Base-by-base conservation (phyloP, 2,329 filamentous ascomycete species). In the Cladosporium sp. region DNA sequence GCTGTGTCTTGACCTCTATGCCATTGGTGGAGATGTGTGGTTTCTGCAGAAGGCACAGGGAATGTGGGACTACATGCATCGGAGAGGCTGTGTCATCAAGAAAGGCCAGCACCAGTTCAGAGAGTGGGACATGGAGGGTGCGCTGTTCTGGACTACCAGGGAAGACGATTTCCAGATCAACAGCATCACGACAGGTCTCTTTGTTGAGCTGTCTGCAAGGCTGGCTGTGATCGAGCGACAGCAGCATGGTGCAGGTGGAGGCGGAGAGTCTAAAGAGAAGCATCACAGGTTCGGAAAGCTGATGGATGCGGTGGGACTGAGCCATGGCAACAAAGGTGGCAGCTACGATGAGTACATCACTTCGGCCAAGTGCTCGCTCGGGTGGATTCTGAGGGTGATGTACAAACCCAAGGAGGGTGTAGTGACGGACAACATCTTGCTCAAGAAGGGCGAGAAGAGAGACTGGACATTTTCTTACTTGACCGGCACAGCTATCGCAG, bases 391-490 rank as follows among this genome's bases (percentile, higher is more conserved):
- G 25, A 59, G 66, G 20, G 67, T 66, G 45, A 58, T 66, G 34
- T 69, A 69, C 59, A 63, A 62, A 12, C 51, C 59, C 9, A 49
- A 63, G 5, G 66, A 69, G 14, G 65, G 54, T 17, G 51, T 70
- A 5, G 66, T 70, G 5, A 62, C 66, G 9, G 68, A 70, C 51
- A 65, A 64, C 37, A 63, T 70, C 49, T 43, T 60, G 36, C 61
- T 66, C 17, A 63, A 64, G 47, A 61, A 62, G n/a, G 51, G 62
- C 28, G 60, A 66, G 39, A 59, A 61, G 15, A 59, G 62, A 19
- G 63, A 68, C 38, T 68, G 66, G 68, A 66, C 65, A 2, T 70
- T 70, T 45, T 68, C 64, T 1, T 69, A 70, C 49, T 64, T 61
- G 19, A 69, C 68, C 12, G 68, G 63, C 6, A 65, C 67, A 25